phyloP scores from a whole-genome alignment of 2,329 filamentous ascomycete species.

The Teratosphaeria pseudoeucalypti region DNA sequence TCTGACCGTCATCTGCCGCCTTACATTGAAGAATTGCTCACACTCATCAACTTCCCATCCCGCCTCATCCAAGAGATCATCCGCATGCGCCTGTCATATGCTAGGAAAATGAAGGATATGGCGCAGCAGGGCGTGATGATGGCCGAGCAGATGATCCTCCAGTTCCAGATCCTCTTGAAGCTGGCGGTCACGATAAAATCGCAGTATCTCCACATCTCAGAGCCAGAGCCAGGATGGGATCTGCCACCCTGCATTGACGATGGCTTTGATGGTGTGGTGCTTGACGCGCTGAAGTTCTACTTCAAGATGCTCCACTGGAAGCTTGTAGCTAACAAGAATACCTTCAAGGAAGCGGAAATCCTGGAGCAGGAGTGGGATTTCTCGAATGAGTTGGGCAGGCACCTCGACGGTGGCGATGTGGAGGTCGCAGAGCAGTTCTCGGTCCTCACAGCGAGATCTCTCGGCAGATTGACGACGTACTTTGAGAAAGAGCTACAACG shows the following conservation, averaged over 20 bases:
- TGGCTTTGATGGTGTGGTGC: constrained; percentile 80
- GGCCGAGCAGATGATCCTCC: constrained; percentile 94
- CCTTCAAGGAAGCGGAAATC: constrained; percentile 96
- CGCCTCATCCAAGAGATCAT: constrained; percentile 95
- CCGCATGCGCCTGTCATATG: constrained; percentile 79
- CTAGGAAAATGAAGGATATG: constrained; percentile 89
- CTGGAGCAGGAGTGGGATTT: constrained; percentile 98
- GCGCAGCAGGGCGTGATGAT: constrained; percentile 86
- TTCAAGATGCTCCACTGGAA: constrained; percentile 99
- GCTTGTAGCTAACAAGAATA: constrained; percentile 93
- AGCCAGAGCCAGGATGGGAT: constrained; percentile 87
- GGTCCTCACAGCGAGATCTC: constrained; percentile 82
- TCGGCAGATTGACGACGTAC: constrained; percentile 76
- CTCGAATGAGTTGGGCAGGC: constrained; percentile 82
- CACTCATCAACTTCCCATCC: constrained; percentile 93
- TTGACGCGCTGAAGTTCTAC: constrained; percentile 93
- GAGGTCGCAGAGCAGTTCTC: constrained; percentile 97
- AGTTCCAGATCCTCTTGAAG: constrained; percentile 87
- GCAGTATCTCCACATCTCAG: constrained; percentile 72
- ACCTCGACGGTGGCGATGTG: constrained; percentile 86
- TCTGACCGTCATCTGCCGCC: constrained; percentile 82
- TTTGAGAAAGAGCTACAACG: constrained; percentile 86
- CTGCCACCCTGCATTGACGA: constrained; percentile 93
- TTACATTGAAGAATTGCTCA: constrained; percentile 92
- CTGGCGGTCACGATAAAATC: constrained; percentile 88